Evolutionary conservation across 495 filamentous ascomycete genomes (phyloP).

Genomic region (Recurvomyces mirabilis): DNA sequence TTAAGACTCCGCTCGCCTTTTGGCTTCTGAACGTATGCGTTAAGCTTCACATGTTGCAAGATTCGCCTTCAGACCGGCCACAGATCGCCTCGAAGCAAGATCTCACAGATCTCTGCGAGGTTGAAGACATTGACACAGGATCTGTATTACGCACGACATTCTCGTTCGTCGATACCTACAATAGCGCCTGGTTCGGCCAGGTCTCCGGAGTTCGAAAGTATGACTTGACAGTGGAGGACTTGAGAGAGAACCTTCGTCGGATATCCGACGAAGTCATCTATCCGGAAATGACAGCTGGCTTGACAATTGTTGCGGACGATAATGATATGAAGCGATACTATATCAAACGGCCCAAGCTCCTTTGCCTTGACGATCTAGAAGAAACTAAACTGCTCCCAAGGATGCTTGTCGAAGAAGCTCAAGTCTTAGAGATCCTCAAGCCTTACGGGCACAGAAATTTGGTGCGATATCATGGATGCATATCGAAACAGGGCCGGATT

Average conservation of each 20-base stretch:
- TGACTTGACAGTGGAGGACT: constrained; percentile 11
- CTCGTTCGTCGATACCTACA: constrained; percentile 5
- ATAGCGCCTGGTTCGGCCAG: constrained; percentile 7
- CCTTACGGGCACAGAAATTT: constrained; percentile 15
- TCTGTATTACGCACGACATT: constrained; percentile 3
- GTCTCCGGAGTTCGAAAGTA: constrained; percentile 7
- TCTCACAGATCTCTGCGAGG: constrained; percentile 3
- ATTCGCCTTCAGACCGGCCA: background rate
- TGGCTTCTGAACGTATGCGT: background rate
- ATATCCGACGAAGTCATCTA: constrained; percentile 11
- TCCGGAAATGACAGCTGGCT: constrained; percentile 3
- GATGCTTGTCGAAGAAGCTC: constrained; percentile 17
- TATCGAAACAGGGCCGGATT: constrained; percentile 16
- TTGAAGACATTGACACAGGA: constrained; percentile 4
- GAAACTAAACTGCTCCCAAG: constrained; percentile 7
- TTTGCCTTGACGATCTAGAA: constrained; percentile 7
- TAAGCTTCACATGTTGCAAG: background rate
- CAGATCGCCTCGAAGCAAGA: constrained; percentile 1
- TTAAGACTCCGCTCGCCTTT: background rate
- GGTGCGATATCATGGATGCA: constrained; percentile 17
- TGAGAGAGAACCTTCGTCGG: background rate
- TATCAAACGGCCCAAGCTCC: constrained; percentile 12
- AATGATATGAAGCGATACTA: constrained; percentile 5
- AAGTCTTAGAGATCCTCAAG: constrained; percentile 16
- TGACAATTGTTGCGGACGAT: constrained; percentile 5